phyloP scores from a whole-genome alignment of 1,284 basidiomycete species.

The Volvariella volvacea region DNA sequence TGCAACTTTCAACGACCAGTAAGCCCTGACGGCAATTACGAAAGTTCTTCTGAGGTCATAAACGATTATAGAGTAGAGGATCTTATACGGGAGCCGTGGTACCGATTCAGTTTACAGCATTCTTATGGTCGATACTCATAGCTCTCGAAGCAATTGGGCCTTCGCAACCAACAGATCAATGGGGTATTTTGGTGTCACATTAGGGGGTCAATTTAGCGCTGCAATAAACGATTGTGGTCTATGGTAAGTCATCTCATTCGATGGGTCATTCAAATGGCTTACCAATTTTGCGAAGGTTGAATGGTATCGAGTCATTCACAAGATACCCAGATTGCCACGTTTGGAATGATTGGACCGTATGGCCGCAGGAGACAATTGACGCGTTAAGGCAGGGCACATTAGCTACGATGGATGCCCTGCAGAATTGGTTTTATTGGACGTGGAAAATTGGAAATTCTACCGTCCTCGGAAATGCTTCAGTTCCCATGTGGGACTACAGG shows the following conservation, averaged over 20 bases:
- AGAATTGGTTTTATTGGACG: slow-evolving; percentile 86
- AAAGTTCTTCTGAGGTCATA: no score
- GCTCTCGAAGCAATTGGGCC: slow-evolving; percentile 28
- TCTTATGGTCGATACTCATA: no score
- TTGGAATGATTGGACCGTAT: slow-evolving; percentile 42
- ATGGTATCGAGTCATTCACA: slow-evolving; percentile 56
- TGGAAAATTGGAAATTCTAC: slow-evolving; percentile 71
- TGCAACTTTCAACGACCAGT: slow-evolving; percentile 8
- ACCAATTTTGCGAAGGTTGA: slow-evolving; percentile 34
- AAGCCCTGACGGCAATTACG: no score
- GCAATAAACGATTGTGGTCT: slow-evolving; percentile 66
- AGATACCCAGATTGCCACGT: slow-evolving; percentile 42
- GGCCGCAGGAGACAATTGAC: slow-evolving; percentile 43
- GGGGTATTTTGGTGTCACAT: slow-evolving; percentile 57
- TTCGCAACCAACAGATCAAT: slow-evolving; percentile 42
- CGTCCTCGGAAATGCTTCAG: slow-evolving; percentile 46
- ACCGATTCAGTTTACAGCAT: slow-evolving; percentile 12
- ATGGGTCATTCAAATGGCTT: background rate
- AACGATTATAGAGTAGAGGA: no score
- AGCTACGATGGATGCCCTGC: slow-evolving; percentile 69
- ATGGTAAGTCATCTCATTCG: slow-evolving; percentile 20
- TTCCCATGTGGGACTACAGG: slow-evolving; percentile 73
- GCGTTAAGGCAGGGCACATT: slow-evolving; percentile 50
- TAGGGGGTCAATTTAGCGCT: slow-evolving; percentile 61
- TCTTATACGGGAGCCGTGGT: background rate